A percentile compares a stretch with the other conserved stretches of the same genome.
Conservation (phyloP, 768 basidiomycete genomes). For the Pleurotus pulmonarius region DNA sequence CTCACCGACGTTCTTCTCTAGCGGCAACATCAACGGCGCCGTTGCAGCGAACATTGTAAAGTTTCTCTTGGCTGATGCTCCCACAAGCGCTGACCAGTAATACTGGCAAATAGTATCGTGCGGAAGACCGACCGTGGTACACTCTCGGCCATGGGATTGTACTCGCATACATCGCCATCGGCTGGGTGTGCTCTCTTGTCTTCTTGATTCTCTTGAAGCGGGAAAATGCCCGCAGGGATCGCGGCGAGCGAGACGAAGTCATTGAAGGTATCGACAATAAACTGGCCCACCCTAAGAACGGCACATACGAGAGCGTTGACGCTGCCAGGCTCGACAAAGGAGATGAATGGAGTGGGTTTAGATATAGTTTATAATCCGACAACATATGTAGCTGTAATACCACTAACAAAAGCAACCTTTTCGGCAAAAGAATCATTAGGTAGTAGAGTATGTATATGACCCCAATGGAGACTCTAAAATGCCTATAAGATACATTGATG, state of each 20-base stretch:
- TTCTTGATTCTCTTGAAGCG: slow-evolving; percentile 44
- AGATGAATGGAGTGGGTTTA: slow-evolving; percentile 75
- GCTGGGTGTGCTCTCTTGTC: slow-evolving; percentile 48
- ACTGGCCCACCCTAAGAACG: slow-evolving; percentile 45
- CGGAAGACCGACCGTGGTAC: slow-evolving; percentile 64
- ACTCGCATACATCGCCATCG: slow-evolving; percentile 65
- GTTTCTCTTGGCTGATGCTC: slow-evolving; percentile 7
- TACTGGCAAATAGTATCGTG: slow-evolving; percentile 49
- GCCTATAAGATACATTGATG: not conserved
- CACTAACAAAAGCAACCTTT: not conserved
- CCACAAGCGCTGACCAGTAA: not conserved
- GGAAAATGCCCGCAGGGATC: slow-evolving; percentile 62
- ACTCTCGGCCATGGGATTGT: slow-evolving; percentile 66
- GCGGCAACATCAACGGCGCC: slow-evolving; percentile 68
- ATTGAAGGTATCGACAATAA: slow-evolving; percentile 47
- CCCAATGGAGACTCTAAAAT: slow-evolving; percentile 6
- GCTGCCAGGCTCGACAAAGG: slow-evolving; percentile 61
- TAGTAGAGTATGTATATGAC: not conserved
- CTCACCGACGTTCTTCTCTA: slow-evolving; percentile 9
- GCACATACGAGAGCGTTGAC: slow-evolving; percentile 47
- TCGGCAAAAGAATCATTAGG: not conserved
- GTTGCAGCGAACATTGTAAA: slow-evolving; percentile 63
- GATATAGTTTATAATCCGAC: slow-evolving; percentile 46
- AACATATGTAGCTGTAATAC: not conserved
- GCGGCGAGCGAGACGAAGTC: slow-evolving; percentile 66